Conservation (phyloP, 371 early-diverging fungal species). For the Mortierella sp. region DNA sequence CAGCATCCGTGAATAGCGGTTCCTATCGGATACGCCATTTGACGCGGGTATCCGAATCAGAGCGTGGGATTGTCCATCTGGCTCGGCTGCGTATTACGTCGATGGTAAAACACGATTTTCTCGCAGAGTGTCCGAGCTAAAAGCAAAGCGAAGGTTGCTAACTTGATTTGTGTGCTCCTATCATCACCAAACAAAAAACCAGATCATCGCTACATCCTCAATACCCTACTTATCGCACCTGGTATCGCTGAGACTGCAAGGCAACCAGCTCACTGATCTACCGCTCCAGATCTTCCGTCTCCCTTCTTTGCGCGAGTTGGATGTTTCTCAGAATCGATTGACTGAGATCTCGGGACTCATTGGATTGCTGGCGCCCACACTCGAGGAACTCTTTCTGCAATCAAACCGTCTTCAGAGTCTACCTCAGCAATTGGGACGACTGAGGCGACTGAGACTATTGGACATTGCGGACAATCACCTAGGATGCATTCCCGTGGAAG, state of each 20-base stretch:
- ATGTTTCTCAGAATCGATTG: constrained; percentile 67
- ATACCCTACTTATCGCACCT: constrained; percentile 35
- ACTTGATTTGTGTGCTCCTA: background rate
- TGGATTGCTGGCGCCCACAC: constrained; percentile 53
- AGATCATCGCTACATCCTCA: constrained; percentile 46
- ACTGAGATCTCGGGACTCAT: constrained; percentile 60
- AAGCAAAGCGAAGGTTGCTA: too few relatives aligned
- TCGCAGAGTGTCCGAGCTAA: background rate
- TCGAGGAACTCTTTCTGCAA: constrained; percentile 61
- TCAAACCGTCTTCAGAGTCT: constrained; percentile 68
- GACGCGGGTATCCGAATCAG: constrained; percentile 43
- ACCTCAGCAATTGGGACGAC: constrained; percentile 63
- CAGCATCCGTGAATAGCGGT: background rate
- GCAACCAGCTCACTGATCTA: constrained; percentile 59
- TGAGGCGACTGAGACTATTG: constrained; percentile 60
- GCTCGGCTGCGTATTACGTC: constrained; percentile 38
- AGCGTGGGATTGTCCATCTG: constrained; percentile 45
- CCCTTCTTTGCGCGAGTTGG: constrained; percentile 62
- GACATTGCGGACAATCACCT: constrained; percentile 72
- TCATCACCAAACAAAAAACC: constrained; percentile 1
- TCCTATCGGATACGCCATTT: constrained; percentile 20
- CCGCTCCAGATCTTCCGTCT: constrained; percentile 66
- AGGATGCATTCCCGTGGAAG: constrained; percentile 68
- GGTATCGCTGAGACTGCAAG: constrained; percentile 52
- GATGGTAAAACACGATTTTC: constrained; percentile 14